A percentile compares a stretch with the other conserved stretches of the same genome.
Conservation (phyloP, 192 early-diverging fungal genomes). For the Coemansia sp. region DNA sequence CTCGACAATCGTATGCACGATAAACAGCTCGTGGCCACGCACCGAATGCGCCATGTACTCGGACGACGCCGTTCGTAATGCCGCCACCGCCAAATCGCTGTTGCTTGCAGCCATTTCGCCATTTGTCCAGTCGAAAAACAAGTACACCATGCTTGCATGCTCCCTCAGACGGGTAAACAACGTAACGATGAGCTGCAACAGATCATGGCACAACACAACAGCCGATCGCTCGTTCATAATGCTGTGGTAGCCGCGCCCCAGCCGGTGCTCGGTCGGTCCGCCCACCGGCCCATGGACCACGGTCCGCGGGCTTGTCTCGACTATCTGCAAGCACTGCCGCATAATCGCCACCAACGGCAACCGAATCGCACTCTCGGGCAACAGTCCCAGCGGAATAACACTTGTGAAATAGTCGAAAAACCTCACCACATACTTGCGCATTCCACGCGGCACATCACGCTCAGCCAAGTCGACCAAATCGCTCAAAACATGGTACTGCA, state of each 20-base stretch:
- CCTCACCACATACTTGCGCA: slow-evolving; percentile 38
- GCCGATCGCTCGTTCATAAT: slow-evolving; percentile 26
- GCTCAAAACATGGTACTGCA: slow-evolving; percentile 48
- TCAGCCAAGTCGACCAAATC: slow-evolving; percentile 48
- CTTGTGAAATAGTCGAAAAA: slow-evolving; percentile 42
- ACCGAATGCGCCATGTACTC: slow-evolving; percentile 20
- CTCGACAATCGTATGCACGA: slow-evolving; percentile 43
- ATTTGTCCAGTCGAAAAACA: slow-evolving; percentile 49
- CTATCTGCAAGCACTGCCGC: slow-evolving; percentile 30
- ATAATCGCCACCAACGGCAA: slow-evolving; percentile 47
- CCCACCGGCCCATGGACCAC: slow-evolving; percentile 8
- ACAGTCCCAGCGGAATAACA: slow-evolving; percentile 31
- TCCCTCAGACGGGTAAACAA: slow-evolving; percentile 41
- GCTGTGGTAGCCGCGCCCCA: slow-evolving; percentile 31
- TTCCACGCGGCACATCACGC: slow-evolving; percentile 39
- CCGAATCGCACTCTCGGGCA: slow-evolving; percentile 51
- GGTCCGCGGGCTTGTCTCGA: slow-evolving; percentile 35
- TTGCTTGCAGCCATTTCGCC: background rate
- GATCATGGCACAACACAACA: slow-evolving; percentile 31
- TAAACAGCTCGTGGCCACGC: slow-evolving; percentile 44
- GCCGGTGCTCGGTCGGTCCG: slow-evolving; percentile 7
- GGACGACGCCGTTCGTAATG: slow-evolving; percentile 20
- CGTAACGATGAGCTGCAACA: slow-evolving; percentile 34
- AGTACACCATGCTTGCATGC: slow-evolving; percentile 34
- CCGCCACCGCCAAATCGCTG: slow-evolving; percentile 25